Evolutionary conservation across 2,329 filamentous ascomycete species (phyloP), one percentile per base, ranked within the genome.

Genomic region (Xylariaceae sp.): DNA sequence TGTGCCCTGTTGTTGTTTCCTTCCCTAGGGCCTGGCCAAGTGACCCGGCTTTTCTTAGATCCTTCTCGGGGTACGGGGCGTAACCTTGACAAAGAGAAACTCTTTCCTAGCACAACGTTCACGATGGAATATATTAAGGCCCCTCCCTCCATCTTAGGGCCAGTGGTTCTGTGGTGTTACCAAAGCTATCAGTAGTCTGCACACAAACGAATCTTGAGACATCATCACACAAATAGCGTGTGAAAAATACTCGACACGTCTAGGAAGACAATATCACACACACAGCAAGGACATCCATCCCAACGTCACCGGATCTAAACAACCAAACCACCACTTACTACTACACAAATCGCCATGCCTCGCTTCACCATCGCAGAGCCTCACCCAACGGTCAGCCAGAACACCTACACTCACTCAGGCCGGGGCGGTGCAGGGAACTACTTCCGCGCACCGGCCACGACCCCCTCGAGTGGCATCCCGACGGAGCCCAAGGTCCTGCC

Each of bases 341-440:
- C 48, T 21, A 36, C 16, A 21, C 48, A 44, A 36, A 53, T 29
- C 64, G 72, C 56, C 45, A 81, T 80, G 76, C 64, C 74, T 58
- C 67, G 69, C 65, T 77, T 74, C 73, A 77, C 76, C 60, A 71
- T 81, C 74, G 77, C 75, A 50, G 78, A 81, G 71, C 78, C 78
- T 52, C 78, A 80, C 72, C 79, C 79, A 12, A 79, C 78, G 56
- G 74, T 80, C 39, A 67, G 65, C 47, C 72, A 76, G 66, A 75
- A 80, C 72, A 70, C 75, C 60, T 80, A 78, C 77, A 75, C 77
- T 48, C 80, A 83, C 74, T 77, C 79, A 6, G 82, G 82, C 63
- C 82, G 82, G 50, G 82, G 82, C 63, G 82, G 82, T 56, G 79
- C 79, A 2, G 82, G 82, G 65, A 85, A 85, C 77, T 79, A 77